These are phyloP conservation scores for Paramarasmius palmivorus DNA, from an alignment of 1,284 basidiomycete species.

Conservation along the genomic window DNA sequence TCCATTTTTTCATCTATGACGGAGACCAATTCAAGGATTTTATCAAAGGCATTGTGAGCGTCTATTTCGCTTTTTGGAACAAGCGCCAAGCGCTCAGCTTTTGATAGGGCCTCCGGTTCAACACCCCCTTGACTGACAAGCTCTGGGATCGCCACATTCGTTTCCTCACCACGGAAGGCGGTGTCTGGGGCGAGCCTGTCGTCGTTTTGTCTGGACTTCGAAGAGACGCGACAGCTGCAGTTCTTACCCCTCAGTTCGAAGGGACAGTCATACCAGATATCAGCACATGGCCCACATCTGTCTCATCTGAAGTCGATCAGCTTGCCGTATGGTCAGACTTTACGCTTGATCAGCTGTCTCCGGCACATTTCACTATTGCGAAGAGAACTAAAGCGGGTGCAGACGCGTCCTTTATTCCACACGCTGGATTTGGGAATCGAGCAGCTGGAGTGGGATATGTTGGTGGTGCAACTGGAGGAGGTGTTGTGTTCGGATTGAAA, in stretches of 20 bases:
- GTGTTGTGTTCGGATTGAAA: constrained; percentile 37
- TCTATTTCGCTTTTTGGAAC: neutral
- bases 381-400: constrained; percentile 36
- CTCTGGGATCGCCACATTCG: constrained; percentile 40
- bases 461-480: constrained; percentile 39
- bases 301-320: constrained; percentile 31
- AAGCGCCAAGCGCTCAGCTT: neutral
- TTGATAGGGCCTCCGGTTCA: constrained; percentile 34
- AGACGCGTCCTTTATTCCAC: constrained; percentile 30
- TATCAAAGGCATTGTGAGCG: constrained; percentile 38
- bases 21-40: constrained; percentile 42
- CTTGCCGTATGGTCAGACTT: constrained; percentile 39
- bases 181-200: constrained; percentile 42
- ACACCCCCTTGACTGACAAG: constrained; percentile 36
- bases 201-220: constrained; percentile 39
- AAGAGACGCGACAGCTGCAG: constrained; percentile 39
- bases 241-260: constrained; percentile 40
- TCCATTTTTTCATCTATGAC: constrained; percentile 44
- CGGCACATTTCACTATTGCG: constrained; percentile 32
- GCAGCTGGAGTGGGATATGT: constrained; percentile 40
- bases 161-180: constrained; percentile 34
- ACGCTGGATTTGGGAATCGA: constrained; percentile 36
- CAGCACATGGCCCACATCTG: constrained; percentile 38
- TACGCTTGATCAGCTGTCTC: constrained; percentile 37
- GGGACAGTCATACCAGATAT: constrained; percentile 35